Conservation (phyloP, 108 stramenopile genomes). For the Stephanodiscus triporus region DNA sequence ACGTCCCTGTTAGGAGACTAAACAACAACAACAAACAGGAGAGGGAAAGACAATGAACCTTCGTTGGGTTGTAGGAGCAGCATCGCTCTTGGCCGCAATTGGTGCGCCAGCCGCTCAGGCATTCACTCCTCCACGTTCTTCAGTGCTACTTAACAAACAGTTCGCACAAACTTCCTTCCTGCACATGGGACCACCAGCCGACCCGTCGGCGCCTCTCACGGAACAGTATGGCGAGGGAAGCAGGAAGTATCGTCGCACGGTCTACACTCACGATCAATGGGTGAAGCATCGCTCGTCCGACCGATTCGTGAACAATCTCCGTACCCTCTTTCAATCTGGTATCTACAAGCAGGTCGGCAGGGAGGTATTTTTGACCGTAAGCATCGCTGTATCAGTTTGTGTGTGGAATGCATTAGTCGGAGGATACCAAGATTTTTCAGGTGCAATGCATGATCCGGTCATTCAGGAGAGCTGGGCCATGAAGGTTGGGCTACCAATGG, state of each 20-base stretch:
- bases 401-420: conserved; percentile 51
- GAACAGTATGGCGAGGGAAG: conserved; percentile 45
- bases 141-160: neutral
- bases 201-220: conserved; percentile 36
- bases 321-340: conserved; percentile 42
- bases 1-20: no score
- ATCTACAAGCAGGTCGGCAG: conserved; percentile 58
- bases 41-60: conserved; percentile 3
- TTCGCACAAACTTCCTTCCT: conserved; percentile 3
- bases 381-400: conserved; percentile 50
- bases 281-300: conserved; percentile 55
- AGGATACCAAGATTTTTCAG: conserved; percentile 54
- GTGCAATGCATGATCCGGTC: conserved; percentile 44
- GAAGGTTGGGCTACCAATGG: conserved; percentile 49
- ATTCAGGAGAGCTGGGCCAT: conserved; percentile 18
- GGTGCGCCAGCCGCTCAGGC: neutral
- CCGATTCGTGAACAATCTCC: conserved; percentile 56
- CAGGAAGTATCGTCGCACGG: conserved; percentile 64
- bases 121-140: conserved; percentile 12
- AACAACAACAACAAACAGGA: neutral
- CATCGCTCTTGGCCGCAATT: neutral
- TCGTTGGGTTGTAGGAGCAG: conserved; percentile 8
- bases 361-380: conserved; percentile 38
- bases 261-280: conserved; percentile 74
- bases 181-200: conserved; percentile 38